Base-by-base conservation (phyloP, 1,284 basidiomycete genomes). In the Bondarzewia mesenterica region DNA sequence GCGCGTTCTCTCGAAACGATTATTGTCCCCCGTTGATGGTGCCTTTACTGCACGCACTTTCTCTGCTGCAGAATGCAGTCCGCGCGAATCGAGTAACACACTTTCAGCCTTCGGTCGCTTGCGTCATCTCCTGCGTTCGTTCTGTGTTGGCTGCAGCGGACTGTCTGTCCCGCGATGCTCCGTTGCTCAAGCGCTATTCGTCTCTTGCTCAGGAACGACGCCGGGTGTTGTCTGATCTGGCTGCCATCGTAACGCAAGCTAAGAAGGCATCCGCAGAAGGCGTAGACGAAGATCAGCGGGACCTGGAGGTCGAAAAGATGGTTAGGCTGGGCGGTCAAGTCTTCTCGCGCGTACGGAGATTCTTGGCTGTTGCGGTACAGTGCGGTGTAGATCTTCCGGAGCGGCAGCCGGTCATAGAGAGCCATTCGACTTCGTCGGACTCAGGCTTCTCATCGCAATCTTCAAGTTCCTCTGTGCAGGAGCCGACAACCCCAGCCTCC, bases 61-160 rank as follows among this genome's bases (percentile, higher is more conserved):
- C 88, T 4, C 72, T 97, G 20, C 75, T 98, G 20, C 87, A 93
- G 59, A 86, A 79, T 46, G 89, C 93, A 1, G 91, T 93, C 16
- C 76, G 81, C 20, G 74, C 81, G 23, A 82, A 84, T 55, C 80
- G 89, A 25, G 68, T 82, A n/a, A 68, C 82, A 1, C 91, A 93
- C 65, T 93, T 89, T 58, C 85, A 88, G 59, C 86, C 87, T 16
- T 83, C 86, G 2, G 85, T 87, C 1, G 86, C 86, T 6, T 93
- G 86, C 61, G 89, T 98, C 55, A 95, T 99, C 57, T 93, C 92
- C 3, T 91, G 91, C 47, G 92, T 99, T 35, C 87, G 95, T n/a
- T 81, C 85, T 21, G 84, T 95, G 15, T 76, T 99, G 37, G 80
- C 84, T 22, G 80, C 87, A 8, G 86, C 92, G 12, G 89, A 89